Evolutionary conservation across 2,329 filamentous ascomycete genomes (phyloP), one percentile per base, ranked within the genome.

Genomic region (Sarocladium strictum): DNA sequence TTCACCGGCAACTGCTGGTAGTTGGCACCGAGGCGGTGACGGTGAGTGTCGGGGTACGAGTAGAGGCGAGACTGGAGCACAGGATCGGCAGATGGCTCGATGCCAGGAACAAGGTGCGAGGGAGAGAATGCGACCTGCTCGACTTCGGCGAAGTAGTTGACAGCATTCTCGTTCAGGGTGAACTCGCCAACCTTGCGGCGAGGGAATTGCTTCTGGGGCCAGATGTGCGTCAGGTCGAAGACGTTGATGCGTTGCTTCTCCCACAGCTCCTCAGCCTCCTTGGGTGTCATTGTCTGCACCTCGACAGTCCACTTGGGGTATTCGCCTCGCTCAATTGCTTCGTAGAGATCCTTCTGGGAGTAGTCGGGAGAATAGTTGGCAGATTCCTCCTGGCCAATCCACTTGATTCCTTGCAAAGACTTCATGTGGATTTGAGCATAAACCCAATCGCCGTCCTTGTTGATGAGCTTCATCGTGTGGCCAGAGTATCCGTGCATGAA

Each of bases 161-260:
- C 68, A 1, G 77, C 72, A 64, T 87, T 88, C 65, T 76, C 75
- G 69, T 86, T 86, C 23, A 89, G 75, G 0, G 80, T 85, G 56
- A 89, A 68, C 56, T 77, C 77, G 50, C 84, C 85, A 54, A 89
- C 74, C 45, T 73, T 77, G 17, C 80, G 74, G 12, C 86, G 72
- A 2, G 85, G 85, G 26, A 84, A 80, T 47, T 85, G 76, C 21
- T 67, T 71, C 56, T 86, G 80, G 2, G 84, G 84, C 84, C 84
- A 87, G 61, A 85, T 77, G 68, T 87, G 86, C 52, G 85, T 89
- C 58, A 86, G 70, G 63, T 89, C 86, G 58, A 89, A 86, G 58
- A 87, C 72, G 66, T 84, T 85, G 52, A 61, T 76, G 54, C 72
- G 72, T 17, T 67, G 58, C 54, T 58, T 62, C 57, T 67, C 65